Conservation (phyloP, 768 basidiomycete genomes). For the Mycena pura region DNA sequence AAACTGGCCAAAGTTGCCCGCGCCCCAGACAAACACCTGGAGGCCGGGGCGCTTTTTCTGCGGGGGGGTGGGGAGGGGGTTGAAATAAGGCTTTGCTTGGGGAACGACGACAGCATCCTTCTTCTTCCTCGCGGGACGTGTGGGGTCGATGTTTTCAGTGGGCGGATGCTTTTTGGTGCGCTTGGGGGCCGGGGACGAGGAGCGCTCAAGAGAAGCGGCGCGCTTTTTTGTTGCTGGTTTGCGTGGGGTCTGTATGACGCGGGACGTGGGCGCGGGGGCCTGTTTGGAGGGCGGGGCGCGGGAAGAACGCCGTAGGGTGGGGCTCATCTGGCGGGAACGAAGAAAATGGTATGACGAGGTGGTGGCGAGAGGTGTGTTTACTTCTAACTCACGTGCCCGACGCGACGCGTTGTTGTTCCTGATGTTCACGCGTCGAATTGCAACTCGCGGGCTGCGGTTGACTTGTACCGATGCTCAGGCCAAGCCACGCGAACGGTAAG, state of each 20-base stretch:
- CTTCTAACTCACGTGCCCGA: background rate
- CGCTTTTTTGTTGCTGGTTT: constrained; percentile 54
- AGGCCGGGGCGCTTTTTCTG: constrained; percentile 66
- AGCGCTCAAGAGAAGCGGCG: constrained; percentile 54
- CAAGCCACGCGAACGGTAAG: constrained; percentile 21
- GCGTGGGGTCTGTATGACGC: constrained; percentile 43
- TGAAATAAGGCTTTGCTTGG: constrained; percentile 65
- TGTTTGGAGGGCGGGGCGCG: constrained; percentile 51
- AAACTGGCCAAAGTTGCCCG: constrained; percentile 94
- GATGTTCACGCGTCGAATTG: constrained; percentile 9
- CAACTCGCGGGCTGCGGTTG: no score
- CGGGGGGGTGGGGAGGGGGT: constrained; percentile 67
- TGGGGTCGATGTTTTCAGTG: constrained; percentile 51
- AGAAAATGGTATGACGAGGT: background rate
- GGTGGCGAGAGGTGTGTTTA: background rate
- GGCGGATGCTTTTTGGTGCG: constrained; percentile 49
- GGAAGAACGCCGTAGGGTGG: constrained; percentile 57
- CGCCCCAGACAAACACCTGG: constrained; percentile 87
- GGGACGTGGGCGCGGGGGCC: constrained; percentile 40
- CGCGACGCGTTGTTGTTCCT: no score
- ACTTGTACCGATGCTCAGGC: constrained; percentile 17
- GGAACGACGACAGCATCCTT: constrained; percentile 40
- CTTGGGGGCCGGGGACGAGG: constrained; percentile 54
- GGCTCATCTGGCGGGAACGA: constrained; percentile 10
- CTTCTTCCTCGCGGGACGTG: constrained; percentile 36